phyloP scores from a whole-genome alignment of 192 early-diverging fungal species.

The Coemansia aciculifera region DNA sequence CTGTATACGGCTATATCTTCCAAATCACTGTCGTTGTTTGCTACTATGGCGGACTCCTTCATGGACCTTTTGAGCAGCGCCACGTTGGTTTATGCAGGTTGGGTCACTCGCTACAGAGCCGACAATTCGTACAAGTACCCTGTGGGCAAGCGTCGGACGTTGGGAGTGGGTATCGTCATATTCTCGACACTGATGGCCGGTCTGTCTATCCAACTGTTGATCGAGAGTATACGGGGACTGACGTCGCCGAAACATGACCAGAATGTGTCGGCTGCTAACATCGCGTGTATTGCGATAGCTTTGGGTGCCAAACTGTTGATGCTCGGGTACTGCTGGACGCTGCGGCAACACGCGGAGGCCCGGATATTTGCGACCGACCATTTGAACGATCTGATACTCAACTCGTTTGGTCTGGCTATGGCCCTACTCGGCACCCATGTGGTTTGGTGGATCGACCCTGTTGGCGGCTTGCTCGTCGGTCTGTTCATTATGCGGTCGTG shows the following conservation, averaged over 20 bases:
- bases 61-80: constrained; percentile 69
- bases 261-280: constrained; percentile 44
- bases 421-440: constrained; percentile 61
- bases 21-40: constrained; percentile 67
- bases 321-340: constrained; percentile 61
- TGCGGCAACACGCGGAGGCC: constrained; percentile 48
- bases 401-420: constrained; percentile 64
- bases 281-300: constrained; percentile 56
- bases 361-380: constrained; percentile 65
- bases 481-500: constrained; percentile 66
- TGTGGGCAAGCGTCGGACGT: constrained; percentile 65
- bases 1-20: constrained; percentile 66
- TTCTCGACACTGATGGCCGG: constrained; percentile 69
- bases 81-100: constrained; percentile 59
- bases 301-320: constrained; percentile 59
- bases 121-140: constrained; percentile 67
- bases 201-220: constrained; percentile 66
- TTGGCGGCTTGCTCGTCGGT: constrained; percentile 63
- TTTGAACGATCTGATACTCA: constrained; percentile 67
- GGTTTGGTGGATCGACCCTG: constrained; percentile 66
- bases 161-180: constrained; percentile 70
- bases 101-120: constrained; percentile 57
- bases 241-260: constrained; percentile 45
- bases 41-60: constrained; percentile 73
- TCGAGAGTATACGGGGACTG: constrained; percentile 65